Evolutionary conservation across 208 protist species (phyloP).

Genomic region (Jaenimonas drosophilae): DNA sequence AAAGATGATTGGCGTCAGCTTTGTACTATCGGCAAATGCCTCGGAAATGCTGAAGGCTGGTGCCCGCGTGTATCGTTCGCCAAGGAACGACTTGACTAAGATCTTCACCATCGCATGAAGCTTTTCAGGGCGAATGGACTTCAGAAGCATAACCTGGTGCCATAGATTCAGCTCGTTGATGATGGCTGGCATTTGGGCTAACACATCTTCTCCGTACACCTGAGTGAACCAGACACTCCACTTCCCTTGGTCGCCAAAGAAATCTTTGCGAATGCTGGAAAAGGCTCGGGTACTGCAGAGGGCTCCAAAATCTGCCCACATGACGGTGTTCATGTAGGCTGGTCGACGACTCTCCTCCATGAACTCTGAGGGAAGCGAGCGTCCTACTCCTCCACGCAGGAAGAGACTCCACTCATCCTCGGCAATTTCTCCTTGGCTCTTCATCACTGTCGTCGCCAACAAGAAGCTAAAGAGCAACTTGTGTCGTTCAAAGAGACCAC

Average conservation of each 20-base stretch:
- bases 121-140: constrained; percentile 74
- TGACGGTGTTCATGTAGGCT: constrained; percentile 80
- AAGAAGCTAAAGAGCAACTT: constrained; percentile 93
- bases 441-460: constrained; percentile 73
- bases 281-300: constrained; percentile 81
- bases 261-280: constrained; percentile 52
- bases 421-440: constrained; percentile 31
- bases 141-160: constrained; percentile 82
- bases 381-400: constrained; percentile 62
- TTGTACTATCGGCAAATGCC: constrained; percentile 84
- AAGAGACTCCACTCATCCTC: constrained; percentile 83
- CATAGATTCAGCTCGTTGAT: constrained; percentile 46
- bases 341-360: constrained; percentile 24
- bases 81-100: constrained; percentile 60
- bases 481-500: constrained; percentile 91
- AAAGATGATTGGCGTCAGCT: constrained; percentile 91
- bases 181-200: constrained; percentile 16
- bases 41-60: constrained; percentile 77
- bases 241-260: constrained; percentile 43
- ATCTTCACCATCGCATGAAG: constrained; percentile 58
- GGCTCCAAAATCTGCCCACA: constrained; percentile 89
- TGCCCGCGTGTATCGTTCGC: constrained; percentile 68
- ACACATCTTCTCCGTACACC: constrained; percentile 66
- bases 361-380: constrained; percentile 14
- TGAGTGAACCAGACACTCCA: constrained; percentile 83